Base-by-base conservation (phyloP, 352 stramenopile species). In the Globisporangium recalcitrans region DNA sequence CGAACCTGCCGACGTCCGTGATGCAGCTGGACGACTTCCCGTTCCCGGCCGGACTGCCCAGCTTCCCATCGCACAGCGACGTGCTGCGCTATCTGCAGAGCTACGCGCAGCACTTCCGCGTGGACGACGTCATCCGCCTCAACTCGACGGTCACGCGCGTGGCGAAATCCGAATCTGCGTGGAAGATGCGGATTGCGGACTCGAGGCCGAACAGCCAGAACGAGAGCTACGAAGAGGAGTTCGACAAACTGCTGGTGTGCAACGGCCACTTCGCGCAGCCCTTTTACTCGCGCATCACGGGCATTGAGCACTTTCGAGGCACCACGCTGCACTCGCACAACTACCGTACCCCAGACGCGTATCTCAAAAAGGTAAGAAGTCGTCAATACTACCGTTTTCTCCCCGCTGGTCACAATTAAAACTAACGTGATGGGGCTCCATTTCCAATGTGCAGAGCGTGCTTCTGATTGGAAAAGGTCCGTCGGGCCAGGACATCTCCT, bases 161-260 rank as follows among this genome's bases (percentile, higher is more conserved):
- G 29, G 65, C 51, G 19, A 93, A 88, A 72, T 21, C 57, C 1
- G 48, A 52, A 4, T 46, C 42, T 1, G 48, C 65, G 5, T 87
- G 78, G 78, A 76, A 60, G 16, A 72, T 90, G 57, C 49, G 64
- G 34, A 65, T 89, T n/a, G 31, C 62, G 24, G 80, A 68, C 0
- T 24, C 58, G 0, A 16, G 38, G 11, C 1, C 6, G 8, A 46
- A 46, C 38, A 46, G 3, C 38, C 38, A 46, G 16, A 68, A 79
- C 21, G 71, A 72, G 16, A 74, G 70, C 9, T 91, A 93, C 63
- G 75, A 71, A n/a, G 84, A 91, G 62, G 44, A 63, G 0, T 75
- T 93, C 13, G 84, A 93, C 76, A 86, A 88, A 40, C 62, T 93
- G 13, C 63, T 93, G 9, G 61, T 93, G 26, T 91, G 82, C 71